Conservation (phyloP, 768 basidiomycete species). For the Hericium rajendrae region DNA sequence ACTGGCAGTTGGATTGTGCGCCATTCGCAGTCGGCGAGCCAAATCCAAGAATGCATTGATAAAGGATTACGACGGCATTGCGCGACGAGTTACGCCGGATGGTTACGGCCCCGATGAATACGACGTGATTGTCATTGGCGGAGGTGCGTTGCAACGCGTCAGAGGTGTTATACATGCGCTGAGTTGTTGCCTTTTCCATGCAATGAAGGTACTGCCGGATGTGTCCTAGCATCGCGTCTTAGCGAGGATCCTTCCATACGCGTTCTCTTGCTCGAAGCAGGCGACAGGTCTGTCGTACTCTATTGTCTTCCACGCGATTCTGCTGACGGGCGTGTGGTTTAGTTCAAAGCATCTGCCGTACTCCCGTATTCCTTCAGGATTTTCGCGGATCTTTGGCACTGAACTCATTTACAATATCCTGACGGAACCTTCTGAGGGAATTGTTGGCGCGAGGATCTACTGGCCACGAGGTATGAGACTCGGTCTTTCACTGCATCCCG, state of each 20-base stretch:
- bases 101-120: conserved; percentile 18
- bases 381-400: conserved; percentile 29
- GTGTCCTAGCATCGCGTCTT: conserved; percentile 49
- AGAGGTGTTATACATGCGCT: background rate
- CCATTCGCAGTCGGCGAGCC: background rate
- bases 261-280: conserved; percentile 52
- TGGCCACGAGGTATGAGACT: conserved; percentile 54
- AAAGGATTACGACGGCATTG: background rate
- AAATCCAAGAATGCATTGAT: background rate
- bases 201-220: conserved; percentile 46
- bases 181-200: background rate
- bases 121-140: conserved; percentile 29
- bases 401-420: conserved; percentile 43
- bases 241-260: conserved; percentile 44
- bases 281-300: conserved; percentile 37
- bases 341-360: conserved; percentile 2
- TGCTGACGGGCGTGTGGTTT: background rate
- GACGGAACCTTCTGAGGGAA: conserved; percentile 47
- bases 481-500: background rate
- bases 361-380: conserved; percentile 14
- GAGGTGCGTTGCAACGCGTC: conserved; percentile 18
- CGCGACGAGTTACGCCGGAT: background rate
- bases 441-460: conserved; percentile 35
- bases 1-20: background rate
- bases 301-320: background rate